A percentile compares a stretch with the other conserved stretches of the same genome.
phyloP scores from a whole-genome alignment of 2,329 filamentous ascomycete genomes.

The Curvularia sp. region DNA sequence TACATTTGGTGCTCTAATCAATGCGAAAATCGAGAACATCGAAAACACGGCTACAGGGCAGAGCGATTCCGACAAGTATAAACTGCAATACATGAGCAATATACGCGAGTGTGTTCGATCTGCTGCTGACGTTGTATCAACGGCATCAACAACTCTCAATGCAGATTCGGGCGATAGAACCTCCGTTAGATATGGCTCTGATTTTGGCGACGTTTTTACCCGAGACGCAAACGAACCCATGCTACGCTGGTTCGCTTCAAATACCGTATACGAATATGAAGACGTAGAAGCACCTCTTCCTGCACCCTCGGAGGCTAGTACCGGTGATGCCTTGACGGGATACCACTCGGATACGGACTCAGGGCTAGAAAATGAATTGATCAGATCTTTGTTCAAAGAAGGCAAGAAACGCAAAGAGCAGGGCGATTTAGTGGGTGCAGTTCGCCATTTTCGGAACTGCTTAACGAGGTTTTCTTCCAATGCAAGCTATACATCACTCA shows the following conservation, averaged over 20 bases:
- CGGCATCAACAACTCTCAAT: slow-evolving; percentile 32
- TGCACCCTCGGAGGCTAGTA: slow-evolving; percentile 23
- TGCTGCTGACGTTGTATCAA: slow-evolving; percentile 34
- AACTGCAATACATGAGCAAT: slow-evolving; percentile 31
- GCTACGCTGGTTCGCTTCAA: slow-evolving; percentile 32
- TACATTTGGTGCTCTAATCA: slow-evolving; percentile 25
- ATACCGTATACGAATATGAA: slow-evolving; percentile 33
- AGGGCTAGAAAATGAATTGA: slow-evolving; percentile 29
- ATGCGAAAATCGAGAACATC: slow-evolving; percentile 31
- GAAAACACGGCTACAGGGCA: slow-evolving; percentile 17
- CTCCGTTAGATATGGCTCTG: slow-evolving; percentile 28
- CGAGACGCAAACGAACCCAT: slow-evolving; percentile 27
- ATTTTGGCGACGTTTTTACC: slow-evolving; percentile 32
- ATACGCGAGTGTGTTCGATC: slow-evolving; percentile 33
- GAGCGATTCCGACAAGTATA: slow-evolving; percentile 16
- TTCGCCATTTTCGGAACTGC: slow-evolving; percentile 28
- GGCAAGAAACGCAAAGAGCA: slow-evolving; percentile 24
- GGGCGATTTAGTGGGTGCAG: slow-evolving; percentile 24
- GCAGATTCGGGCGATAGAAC: slow-evolving; percentile 20
- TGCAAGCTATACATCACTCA: slow-evolving; percentile 16
- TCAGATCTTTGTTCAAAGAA: slow-evolving; percentile 26
- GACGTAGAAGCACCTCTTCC: slow-evolving; percentile 17
- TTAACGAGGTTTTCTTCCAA: slow-evolving; percentile 19
- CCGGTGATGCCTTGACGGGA: slow-evolving; percentile 12
- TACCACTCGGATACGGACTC: slow-evolving; percentile 32